These are phyloP conservation scores for Astraeus odoratus DNA, from an alignment of 768 basidiomycete species.

Conservation along the genomic window DNA sequence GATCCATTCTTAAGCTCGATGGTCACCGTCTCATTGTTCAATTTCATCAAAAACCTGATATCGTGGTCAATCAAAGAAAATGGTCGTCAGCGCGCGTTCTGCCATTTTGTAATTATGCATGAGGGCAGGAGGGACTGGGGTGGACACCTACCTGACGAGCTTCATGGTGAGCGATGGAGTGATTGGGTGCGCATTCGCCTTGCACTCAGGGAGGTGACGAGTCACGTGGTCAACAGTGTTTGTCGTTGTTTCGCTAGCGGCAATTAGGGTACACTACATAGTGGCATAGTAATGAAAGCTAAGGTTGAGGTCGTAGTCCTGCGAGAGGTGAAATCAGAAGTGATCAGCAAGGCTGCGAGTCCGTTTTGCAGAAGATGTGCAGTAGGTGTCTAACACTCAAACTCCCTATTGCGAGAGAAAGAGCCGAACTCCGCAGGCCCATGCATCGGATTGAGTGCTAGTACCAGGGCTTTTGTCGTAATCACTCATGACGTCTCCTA, in stretches of 20 bases:
- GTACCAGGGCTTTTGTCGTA: no score
- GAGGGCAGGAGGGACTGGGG: constrained; percentile 2
- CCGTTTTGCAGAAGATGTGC: no score
- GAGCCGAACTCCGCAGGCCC: no score
- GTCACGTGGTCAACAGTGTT: not conserved
- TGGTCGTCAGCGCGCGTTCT: constrained; percentile 12
- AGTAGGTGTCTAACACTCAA: no score
- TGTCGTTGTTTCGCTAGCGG: not conserved
- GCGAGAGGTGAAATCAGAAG: no score
- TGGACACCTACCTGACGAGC: constrained; percentile 62
- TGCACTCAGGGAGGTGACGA: not conserved
- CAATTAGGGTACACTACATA: not conserved
- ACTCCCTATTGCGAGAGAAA: no score
- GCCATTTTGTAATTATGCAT: constrained; percentile 3
- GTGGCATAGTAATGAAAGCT: no score
- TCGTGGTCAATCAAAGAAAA: constrained; percentile 11
- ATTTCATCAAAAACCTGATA: constrained; percentile 93
- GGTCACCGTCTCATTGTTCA: constrained; percentile 98
- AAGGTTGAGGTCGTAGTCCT: no score
- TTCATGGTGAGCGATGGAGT: constrained; percentile 51
- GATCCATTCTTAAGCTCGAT: constrained; percentile 98
- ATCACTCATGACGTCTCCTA: no score
- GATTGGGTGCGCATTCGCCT: not conserved
- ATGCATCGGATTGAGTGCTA: no score
- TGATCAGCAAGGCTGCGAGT: no score